Evolutionary conservation across 768 basidiomycete genomes (phyloP), one percentile per base, ranked within the genome.

Genomic region (Mycena rebaudengoi): DNA sequence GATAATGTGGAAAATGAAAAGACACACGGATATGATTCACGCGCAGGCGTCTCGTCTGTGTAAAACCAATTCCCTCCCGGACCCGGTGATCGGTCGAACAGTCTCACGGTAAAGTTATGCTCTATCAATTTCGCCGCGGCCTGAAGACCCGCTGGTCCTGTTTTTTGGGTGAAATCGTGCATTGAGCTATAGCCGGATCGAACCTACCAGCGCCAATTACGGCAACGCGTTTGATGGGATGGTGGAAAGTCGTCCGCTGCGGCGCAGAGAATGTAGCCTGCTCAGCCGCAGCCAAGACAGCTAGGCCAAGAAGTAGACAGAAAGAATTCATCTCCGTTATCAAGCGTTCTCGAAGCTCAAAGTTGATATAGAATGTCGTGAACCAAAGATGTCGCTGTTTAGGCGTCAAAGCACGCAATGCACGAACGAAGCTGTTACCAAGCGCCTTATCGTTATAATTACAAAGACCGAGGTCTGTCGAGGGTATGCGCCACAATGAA

Each of bases 11-110:
- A 12, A 30, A 33, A 33, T 11, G 10, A n/a, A n/a, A 37, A 26
- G 26, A 63, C 64, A 37, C 46, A 69, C 68, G 68, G 68, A 60
- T 69, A 69, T 2, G 68, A 29, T 44, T 69, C 68, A 46, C 68
- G 64, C 7, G 60, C 60, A 10, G 71, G 69, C 7, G 62, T 66
- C 49, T 72, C 71, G 30, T 67, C 66, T 5, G 71, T 70, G 50
- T 70, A 70, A 40, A 64, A 66, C 71, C 71, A 72, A 59, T 70
- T 70, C 1, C 71, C 71, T 13, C 71, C 71, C 1, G 71, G 71
- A 5, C 23, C 30, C 1, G 68, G 68, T 10, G 68, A 51, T 20
- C 68, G 68, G 6, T 69, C 68, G 28, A 69, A 69, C 20, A 69
- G 49, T 6, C 68, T 57, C 13, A 69, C 68, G 12, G 48, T 64